phyloP scores from a whole-genome alignment of 192 early-diverging fungal genomes.

The Umbelopsis ramanniana region DNA sequence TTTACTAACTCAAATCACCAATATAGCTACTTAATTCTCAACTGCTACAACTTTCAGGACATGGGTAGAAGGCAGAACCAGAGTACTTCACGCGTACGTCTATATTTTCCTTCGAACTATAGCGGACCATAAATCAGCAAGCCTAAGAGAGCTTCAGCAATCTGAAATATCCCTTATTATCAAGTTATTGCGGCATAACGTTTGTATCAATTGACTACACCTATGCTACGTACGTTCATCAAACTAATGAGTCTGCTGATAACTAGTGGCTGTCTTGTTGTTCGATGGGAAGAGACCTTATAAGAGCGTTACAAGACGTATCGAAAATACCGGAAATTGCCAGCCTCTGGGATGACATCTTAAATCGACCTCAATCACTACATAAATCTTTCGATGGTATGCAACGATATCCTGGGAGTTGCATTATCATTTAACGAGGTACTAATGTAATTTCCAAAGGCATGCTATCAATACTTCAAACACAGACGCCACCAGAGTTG shows the following conservation, averaged over 20 bases:
- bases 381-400: constrained; percentile 59
- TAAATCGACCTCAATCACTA: constrained; percentile 54
- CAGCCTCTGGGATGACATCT: constrained; percentile 61
- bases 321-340: constrained; percentile 55
- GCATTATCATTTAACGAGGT: not conserved
- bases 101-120: constrained; percentile 57
- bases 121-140: constrained; percentile 52
- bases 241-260: not conserved
- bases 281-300: constrained; percentile 67
- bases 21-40: not conserved
- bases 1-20: not conserved
- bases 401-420: not conserved
- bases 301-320: constrained; percentile 68
- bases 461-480: constrained; percentile 58
- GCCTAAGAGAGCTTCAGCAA: constrained; percentile 46
- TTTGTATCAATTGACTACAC: constrained; percentile 17
- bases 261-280: constrained; percentile 53
- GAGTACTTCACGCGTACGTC: constrained; percentile 44
- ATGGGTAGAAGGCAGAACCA: constrained; percentile 36
- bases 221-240: not conserved
- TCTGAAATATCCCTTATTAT: constrained; percentile 54
- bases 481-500: constrained; percentile 64
- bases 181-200: constrained; percentile 59
- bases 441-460: constrained; percentile 27
- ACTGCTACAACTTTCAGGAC: not conserved